Percentiles rank a stretch among this genome's conserved stretches.
phyloP scores from a whole-genome alignment of 2,329 filamentous ascomycete genomes.

The Colletotrichum eremochloae region DNA sequence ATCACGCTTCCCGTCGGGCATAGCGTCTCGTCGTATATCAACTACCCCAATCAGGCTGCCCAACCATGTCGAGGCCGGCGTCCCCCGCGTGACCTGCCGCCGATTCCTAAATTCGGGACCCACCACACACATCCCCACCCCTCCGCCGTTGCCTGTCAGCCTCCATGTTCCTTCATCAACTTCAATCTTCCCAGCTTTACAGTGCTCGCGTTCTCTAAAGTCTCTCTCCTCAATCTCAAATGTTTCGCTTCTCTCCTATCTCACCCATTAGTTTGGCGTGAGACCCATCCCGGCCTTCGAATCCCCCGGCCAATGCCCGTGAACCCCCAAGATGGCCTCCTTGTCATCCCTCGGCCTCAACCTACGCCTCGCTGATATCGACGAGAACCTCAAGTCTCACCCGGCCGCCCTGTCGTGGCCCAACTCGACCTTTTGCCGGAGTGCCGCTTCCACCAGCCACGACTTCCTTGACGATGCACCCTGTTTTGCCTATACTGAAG shows the following conservation, averaged over 20 bases:
- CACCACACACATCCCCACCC: slow-evolving; percentile 15
- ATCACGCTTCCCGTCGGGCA: slow-evolving; percentile 42
- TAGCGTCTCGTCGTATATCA: slow-evolving; percentile 42
- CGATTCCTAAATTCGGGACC: slow-evolving; percentile 37
- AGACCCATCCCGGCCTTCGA: not conserved
- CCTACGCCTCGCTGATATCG: slow-evolving; percentile 36
- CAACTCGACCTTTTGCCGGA: not conserved
- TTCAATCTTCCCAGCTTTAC: not conserved
- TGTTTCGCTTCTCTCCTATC: not conserved
- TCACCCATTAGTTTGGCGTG: not conserved
- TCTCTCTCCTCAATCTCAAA: not conserved
- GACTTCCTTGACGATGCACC: slow-evolving; percentile 30
- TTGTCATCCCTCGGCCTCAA: slow-evolving; percentile 32
- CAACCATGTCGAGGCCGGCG: slow-evolving; percentile 13
- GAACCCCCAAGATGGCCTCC: slow-evolving; percentile 18
- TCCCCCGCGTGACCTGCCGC: slow-evolving; percentile 34
- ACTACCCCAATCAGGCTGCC: not conserved
- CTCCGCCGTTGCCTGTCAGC: slow-evolving; percentile 23
- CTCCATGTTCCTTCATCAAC: slow-evolving; percentile 27
- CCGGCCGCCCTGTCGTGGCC: slow-evolving; percentile 22
- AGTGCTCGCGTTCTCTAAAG: not conserved
- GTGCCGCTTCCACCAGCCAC: not conserved
- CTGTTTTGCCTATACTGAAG: slow-evolving; percentile 33
- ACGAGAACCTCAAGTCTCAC: slow-evolving; percentile 36
- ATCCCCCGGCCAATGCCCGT: slow-evolving; percentile 9